phyloP scores from a whole-genome alignment of 1,284 basidiomycete species.

The Tetrapyrgos nigripes region DNA sequence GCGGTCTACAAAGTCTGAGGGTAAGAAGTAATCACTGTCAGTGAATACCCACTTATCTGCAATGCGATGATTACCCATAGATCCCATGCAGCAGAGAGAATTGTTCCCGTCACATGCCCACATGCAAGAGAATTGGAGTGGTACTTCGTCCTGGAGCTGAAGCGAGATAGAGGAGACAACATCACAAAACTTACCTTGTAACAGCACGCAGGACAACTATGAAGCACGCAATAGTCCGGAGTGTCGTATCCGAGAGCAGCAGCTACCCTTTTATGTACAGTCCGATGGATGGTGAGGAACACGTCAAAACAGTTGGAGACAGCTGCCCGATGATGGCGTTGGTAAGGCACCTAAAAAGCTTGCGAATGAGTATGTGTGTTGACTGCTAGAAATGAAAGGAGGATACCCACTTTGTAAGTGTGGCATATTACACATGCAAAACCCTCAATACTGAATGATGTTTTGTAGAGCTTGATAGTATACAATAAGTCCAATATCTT shows the following conservation, averaged over 20 bases:
- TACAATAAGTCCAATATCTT: neutral
- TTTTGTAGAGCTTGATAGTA: neutral
- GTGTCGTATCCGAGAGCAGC: conserved; percentile 22
- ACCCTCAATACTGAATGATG: neutral
- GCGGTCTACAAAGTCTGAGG: conserved; percentile 26
- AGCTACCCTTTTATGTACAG: conserved; percentile 19
- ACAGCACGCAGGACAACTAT: conserved; percentile 32
- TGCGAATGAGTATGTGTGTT: too few relatives aligned
- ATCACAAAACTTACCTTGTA: conserved; percentile 20
- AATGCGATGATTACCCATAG: conserved; percentile 6
- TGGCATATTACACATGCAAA: neutral
- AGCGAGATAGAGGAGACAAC: too few relatives aligned
- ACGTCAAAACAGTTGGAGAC: neutral
- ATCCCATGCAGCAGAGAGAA: conserved; percentile 29
- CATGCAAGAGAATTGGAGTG: conserved; percentile 20
- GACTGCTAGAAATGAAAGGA: neutral
- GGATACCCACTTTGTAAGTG: neutral
- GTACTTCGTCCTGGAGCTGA: conserved; percentile 8
- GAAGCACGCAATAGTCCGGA: conserved; percentile 25
- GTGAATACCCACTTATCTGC: conserved; percentile 25
- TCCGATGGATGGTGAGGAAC: neutral
- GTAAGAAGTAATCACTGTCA: conserved; percentile 30
- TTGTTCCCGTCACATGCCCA: too few relatives aligned
- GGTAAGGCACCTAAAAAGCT: neutral
- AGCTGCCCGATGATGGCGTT: neutral